Evolutionary conservation across 2,329 filamentous ascomycete genomes (phyloP).

Genomic region (Ascochyta clinopodiicola): DNA sequence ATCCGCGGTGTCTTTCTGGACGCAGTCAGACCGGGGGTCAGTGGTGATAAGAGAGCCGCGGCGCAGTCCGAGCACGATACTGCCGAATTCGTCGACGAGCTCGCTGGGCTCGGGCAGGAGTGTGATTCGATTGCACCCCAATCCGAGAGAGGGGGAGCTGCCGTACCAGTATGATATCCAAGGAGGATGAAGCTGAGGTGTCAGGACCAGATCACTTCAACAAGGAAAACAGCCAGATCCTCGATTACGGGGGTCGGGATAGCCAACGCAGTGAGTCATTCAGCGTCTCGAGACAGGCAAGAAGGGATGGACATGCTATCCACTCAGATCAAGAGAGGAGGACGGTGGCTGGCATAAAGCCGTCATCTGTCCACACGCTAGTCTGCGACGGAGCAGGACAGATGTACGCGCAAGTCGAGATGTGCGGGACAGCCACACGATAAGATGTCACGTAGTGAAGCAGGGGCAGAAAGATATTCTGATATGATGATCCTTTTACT

Average conservation of each 20-base stretch:
- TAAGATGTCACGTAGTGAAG: background rate
- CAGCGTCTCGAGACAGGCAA: background rate
- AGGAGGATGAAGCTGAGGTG: constrained; percentile 20
- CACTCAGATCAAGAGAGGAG: background rate
- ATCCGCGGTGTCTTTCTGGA: constrained; percentile 31
- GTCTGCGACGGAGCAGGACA: background rate
- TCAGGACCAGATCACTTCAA: background rate
- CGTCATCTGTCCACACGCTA: background rate
- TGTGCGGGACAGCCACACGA: background rate
- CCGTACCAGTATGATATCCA: constrained; percentile 43
- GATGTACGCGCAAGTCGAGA: background rate
- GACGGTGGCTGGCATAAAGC: background rate
- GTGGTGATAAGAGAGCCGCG: constrained; percentile 28
- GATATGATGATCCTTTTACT: constrained; percentile 43
- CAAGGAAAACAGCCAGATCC: background rate
- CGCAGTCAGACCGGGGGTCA: constrained; percentile 34
- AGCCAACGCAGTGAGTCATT: background rate
- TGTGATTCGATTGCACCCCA: constrained; percentile 36
- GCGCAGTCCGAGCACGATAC: constrained; percentile 39
- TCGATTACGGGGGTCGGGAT: background rate
- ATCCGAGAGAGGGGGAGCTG: constrained; percentile 36
- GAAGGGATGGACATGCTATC: background rate
- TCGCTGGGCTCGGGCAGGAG: constrained; percentile 38
- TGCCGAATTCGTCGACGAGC: constrained; percentile 40
- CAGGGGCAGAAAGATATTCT: constrained; percentile 10